A percentile compares a stretch with the other conserved stretches of the same genome.
These are phyloP conservation scores for Juncus effusus DNA, from an alignment of 176 grass and related monocot genomes.

Conservation along the genomic window DNA sequence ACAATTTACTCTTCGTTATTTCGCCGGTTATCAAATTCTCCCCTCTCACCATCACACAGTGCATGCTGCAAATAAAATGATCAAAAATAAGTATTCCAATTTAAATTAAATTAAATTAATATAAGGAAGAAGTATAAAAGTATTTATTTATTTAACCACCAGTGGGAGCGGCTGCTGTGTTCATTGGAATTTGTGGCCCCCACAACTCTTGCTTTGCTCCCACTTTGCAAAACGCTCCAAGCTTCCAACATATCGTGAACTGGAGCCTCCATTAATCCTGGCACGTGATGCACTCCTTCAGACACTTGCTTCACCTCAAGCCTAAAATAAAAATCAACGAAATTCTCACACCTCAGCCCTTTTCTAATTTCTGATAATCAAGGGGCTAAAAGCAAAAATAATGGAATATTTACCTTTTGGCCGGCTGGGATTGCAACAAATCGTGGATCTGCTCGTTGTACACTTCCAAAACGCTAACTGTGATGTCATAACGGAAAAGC, in stretches of 20 bases:
- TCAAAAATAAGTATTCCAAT: not conserved
- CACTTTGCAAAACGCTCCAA: conserved; percentile 86
- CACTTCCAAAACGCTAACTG: conserved; percentile 82
- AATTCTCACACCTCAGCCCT: not conserved
- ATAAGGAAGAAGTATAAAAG: not conserved
- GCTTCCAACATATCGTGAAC: conserved; percentile 70
- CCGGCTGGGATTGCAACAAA: conserved; percentile 60
- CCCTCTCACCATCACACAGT: conserved; percentile 94
- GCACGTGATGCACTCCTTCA: conserved; percentile 95
- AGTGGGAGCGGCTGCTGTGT: conserved; percentile 94
- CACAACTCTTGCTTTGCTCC: conserved; percentile 82
- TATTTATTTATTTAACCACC: conserved; percentile 27
- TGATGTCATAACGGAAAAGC: conserved; percentile 62
- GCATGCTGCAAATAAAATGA: conserved; percentile 49
- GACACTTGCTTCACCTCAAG: conserved; percentile 82
- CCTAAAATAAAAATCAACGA: conserved; percentile 29
- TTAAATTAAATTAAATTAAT: not conserved
- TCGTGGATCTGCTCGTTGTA: conserved; percentile 97
- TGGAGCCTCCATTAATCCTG: conserved; percentile 74
- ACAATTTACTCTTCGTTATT: conserved; percentile 71
- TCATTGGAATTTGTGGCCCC: conserved; percentile 94
- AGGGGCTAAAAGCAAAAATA: too few species aligned
- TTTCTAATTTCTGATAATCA: too few species aligned
- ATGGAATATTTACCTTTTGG: conserved; percentile 55
- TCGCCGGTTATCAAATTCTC: conserved; percentile 86